These are phyloP conservation scores for Ashbya aceris DNA, from an alignment of 1,139 yeast genomes.

Conservation along the genomic window DNA sequence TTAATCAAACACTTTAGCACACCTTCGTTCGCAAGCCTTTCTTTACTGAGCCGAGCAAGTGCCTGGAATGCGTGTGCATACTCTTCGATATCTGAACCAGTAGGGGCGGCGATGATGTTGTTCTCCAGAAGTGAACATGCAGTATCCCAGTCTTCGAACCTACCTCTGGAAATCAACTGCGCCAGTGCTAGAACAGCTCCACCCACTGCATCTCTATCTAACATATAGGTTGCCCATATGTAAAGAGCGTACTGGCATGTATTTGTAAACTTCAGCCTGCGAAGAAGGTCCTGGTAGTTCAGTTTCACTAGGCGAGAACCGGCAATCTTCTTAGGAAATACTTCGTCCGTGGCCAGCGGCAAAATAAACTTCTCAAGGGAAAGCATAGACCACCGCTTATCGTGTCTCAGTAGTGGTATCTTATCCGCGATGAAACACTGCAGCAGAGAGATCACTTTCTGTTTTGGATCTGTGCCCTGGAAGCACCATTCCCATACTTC, in stretches of 20 bases:
- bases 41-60: neutral
- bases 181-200: conserved; percentile 1
- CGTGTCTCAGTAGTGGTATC: conserved; percentile 4
- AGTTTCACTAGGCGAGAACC: conserved; percentile 13
- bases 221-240: conserved; percentile 9
- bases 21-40: neutral
- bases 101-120: neutral
- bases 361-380: conserved; percentile 7
- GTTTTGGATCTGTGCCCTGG: neutral
- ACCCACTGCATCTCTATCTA: neutral
- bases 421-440: conserved; percentile 11
- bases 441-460: conserved; percentile 11
- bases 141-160: neutral
- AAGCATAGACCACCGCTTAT: conserved; percentile 4
- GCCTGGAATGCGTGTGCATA: neutral
- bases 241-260: conserved; percentile 13
- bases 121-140: neutral
- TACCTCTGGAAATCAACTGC: neutral
- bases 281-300: conserved; percentile 17
- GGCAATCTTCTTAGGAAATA: conserved; percentile 6
- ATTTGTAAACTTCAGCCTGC: conserved; percentile 6
- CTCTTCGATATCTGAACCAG: conserved; percentile 5
- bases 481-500: conserved; percentile 22
- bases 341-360: conserved; percentile 4
- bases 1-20: conserved; percentile 1